These are phyloP conservation scores for Mortierella claussenii DNA, from an alignment of 192 early-diverging fungal species.

Conservation along the genomic window DNA sequence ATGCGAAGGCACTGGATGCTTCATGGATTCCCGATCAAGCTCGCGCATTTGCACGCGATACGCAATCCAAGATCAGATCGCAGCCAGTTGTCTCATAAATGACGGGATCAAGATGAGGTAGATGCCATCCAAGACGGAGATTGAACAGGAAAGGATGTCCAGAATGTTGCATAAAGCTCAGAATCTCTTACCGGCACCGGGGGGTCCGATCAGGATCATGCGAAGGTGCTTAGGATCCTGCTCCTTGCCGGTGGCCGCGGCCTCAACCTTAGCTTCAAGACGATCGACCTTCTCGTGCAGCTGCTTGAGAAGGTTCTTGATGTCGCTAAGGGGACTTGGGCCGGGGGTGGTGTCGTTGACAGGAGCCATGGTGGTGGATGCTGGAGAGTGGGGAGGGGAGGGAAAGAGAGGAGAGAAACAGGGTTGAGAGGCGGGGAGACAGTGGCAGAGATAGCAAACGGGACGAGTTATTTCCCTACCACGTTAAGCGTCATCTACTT, in stretches of 20 bases:
- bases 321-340: neutral
- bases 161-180: neutral
- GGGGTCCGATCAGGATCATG: slow-evolving; percentile 93
- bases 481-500: too few relatives aligned
- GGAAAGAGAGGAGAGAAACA: neutral
- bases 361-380: neutral
- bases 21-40: too few relatives aligned
- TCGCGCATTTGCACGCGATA: too few relatives aligned
- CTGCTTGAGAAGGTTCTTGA: slow-evolving; percentile 44
- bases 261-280: slow-evolving; percentile 49
- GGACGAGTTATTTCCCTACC: too few relatives aligned
- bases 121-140: neutral
- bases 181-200: slow-evolving; percentile 80
- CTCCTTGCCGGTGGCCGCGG: slow-evolving; percentile 39
- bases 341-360: slow-evolving; percentile 9
- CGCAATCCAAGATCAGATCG: too few relatives aligned
- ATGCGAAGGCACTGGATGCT: too few relatives aligned
- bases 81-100: too few relatives aligned
- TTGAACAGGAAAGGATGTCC: neutral
- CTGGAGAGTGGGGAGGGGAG: slow-evolving; percentile 1
- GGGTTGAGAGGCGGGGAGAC: neutral
- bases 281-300: slow-evolving; percentile 43
- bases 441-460: neutral
- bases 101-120: too few relatives aligned
- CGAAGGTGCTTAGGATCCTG: slow-evolving; percentile 59